Evolutionary conservation across 2,329 filamentous ascomycete genomes (phyloP).

Genomic region (Aspergillus ruber): DNA sequence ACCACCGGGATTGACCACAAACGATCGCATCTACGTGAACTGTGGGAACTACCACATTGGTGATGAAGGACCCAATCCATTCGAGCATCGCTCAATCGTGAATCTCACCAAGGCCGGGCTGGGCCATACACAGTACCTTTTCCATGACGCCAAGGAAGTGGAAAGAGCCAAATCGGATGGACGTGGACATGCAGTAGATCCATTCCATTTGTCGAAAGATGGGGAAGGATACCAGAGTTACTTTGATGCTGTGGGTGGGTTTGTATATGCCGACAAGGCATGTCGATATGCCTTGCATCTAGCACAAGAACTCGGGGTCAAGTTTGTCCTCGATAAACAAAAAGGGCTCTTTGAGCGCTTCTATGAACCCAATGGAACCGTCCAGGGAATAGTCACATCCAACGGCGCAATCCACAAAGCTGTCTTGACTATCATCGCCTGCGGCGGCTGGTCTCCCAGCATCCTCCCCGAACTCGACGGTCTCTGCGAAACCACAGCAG

Average conservation of each 20-base stretch:
- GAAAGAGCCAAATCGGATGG: conserved; percentile 22
- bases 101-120: conserved; percentile 32
- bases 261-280: conserved; percentile 42
- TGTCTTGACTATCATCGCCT: conserved; percentile 33
- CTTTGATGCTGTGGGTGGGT: conserved; percentile 44
- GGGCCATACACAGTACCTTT: conserved; percentile 30
- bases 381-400: conserved; percentile 35
- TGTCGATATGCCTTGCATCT: conserved; percentile 43
- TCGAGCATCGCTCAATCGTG: conserved; percentile 32
- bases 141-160: conserved; percentile 20
- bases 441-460: conserved; percentile 41
- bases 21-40: conserved; percentile 34
- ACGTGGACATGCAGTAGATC: conserved; percentile 28
- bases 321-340: conserved; percentile 34
- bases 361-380: conserved; percentile 2
- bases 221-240: conserved; percentile 30
- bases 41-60: conserved; percentile 27
- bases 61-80: conserved; percentile 13
- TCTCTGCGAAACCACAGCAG: conserved; percentile 45
- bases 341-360: conserved; percentile 6
- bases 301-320: conserved; percentile 35
- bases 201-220: conserved; percentile 28
- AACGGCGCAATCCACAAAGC: conserved; percentile 32
- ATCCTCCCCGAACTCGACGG: conserved; percentile 37
- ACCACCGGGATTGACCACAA: conserved; percentile 32